These are phyloP conservation scores for Papiliotrema laurentii DNA, from an alignment of 1,284 basidiomycete genomes.

Conservation along the genomic window DNA sequence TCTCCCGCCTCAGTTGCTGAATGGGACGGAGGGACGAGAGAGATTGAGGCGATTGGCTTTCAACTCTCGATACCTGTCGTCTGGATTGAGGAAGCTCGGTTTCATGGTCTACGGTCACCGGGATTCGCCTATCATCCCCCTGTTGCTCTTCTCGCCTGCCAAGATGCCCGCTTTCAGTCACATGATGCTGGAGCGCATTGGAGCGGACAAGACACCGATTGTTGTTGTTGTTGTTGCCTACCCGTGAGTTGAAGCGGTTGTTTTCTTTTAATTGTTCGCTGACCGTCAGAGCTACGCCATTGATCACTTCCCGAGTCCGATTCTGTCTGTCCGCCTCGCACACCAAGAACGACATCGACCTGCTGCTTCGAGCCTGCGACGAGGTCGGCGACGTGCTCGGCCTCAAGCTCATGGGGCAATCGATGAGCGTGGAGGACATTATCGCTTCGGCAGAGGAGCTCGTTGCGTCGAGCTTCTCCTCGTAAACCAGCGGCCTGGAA, in stretches of 20 bases:
- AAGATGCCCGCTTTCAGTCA: constrained; percentile 86
- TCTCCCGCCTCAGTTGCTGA: constrained; percentile 64
- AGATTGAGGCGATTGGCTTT: constrained; percentile 86
- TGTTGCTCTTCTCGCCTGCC: constrained; percentile 88
- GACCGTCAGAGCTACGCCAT: constrained; percentile 71
- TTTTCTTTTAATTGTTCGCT: constrained; percentile 3
- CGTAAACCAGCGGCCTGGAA: too few relatives aligned
- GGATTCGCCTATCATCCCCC: constrained; percentile 88
- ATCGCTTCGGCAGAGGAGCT: constrained; percentile 70
- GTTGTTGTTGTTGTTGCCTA: constrained; percentile 83
- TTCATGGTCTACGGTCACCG: constrained; percentile 95
- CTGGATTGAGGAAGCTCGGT: constrained; percentile 82
- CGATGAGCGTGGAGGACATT: constrained; percentile 79
- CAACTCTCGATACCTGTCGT: constrained; percentile 88
- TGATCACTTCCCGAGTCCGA: constrained; percentile 82
- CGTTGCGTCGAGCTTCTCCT: constrained; percentile 51
- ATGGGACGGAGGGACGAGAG: constrained; percentile 75
- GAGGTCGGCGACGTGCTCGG: constrained; percentile 85
- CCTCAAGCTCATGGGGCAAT: constrained; percentile 67
- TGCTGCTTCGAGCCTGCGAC: constrained; percentile 79
- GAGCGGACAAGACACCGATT: constrained; percentile 60
- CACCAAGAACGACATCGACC: constrained; percentile 95
- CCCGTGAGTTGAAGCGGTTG: constrained; percentile 42
- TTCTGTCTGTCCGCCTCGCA: constrained; percentile 94
- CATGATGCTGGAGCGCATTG: constrained; percentile 77